phyloP scores from a whole-genome alignment of 2,329 filamentous ascomycete species.

The Botrytis fragariae region DNA sequence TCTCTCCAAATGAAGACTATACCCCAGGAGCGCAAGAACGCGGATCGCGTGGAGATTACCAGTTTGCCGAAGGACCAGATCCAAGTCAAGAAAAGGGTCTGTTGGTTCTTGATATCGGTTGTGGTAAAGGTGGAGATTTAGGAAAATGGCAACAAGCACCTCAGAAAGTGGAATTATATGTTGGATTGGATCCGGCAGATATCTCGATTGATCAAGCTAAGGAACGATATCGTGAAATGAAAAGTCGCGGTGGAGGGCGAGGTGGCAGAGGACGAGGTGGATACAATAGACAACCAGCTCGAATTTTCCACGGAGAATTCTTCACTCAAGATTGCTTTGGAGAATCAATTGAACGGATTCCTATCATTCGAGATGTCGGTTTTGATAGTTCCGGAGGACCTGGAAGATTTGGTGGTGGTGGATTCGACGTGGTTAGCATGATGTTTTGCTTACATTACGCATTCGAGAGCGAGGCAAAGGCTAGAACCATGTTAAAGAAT shows the following conservation, averaged over 20 bases:
- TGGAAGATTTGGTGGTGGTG: slow-evolving; percentile 68
- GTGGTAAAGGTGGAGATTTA: slow-evolving; percentile 93
- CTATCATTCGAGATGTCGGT: slow-evolving; percentile 80
- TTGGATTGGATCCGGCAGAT: slow-evolving; percentile 90
- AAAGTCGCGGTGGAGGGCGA: slow-evolving; percentile 54
- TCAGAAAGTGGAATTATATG: slow-evolving; percentile 87
- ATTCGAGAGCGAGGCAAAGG: slow-evolving; percentile 88
- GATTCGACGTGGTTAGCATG: slow-evolving; percentile 95
- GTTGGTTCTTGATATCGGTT: slow-evolving; percentile 88
- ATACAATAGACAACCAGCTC: slow-evolving; percentile 48
- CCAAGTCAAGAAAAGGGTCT: slow-evolving; percentile 52
- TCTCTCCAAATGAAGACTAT: slow-evolving; percentile 77
- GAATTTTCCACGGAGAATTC: slow-evolving; percentile 82
- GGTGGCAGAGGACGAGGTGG: slow-evolving; percentile 52
- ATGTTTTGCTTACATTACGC: slow-evolving; percentile 99
- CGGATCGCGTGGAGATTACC: slow-evolving; percentile 48
- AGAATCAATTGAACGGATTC: slow-evolving; percentile 75
- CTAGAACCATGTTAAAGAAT: slow-evolving; percentile 88
- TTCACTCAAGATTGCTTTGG: slow-evolving; percentile 90
- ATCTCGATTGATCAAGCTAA: slow-evolving; percentile 87
- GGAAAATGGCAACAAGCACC: slow-evolving; percentile 95
- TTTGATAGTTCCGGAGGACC: slow-evolving; percentile 67
- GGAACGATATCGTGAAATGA: slow-evolving; percentile 77
- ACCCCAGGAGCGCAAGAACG: slow-evolving; percentile 57
- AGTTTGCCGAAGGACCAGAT: slow-evolving; percentile 37